Percentiles rank a stretch among this genome's conserved stretches.
These are phyloP conservation scores for Henningerozyma blattae DNA, from an alignment of 805 yeast species.

Conservation along the genomic window DNA sequence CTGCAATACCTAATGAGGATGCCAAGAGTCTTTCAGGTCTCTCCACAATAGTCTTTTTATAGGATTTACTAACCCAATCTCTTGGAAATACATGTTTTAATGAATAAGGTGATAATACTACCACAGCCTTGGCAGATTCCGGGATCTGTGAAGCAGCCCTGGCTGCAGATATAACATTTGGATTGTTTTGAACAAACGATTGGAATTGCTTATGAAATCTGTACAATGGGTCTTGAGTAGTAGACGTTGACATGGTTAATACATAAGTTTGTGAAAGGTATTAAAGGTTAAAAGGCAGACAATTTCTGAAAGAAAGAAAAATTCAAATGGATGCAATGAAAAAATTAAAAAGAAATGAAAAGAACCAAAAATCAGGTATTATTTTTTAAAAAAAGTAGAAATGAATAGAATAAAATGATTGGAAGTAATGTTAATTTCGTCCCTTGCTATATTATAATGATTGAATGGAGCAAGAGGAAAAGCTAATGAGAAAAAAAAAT, in stretches of 20 bases:
- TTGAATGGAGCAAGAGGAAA: too few relatives aligned
- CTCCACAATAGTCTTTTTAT: conserved; percentile 61
- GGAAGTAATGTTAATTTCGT: too few relatives aligned
- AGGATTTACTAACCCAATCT: conserved; percentile 61
- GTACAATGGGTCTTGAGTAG: conserved; percentile 21
- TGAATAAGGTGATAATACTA: conserved; percentile 58
- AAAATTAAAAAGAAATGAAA: background rate
- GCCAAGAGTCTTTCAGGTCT: conserved; percentile 74
- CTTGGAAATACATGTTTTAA: conserved; percentile 65
- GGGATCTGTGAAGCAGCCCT: conserved; percentile 24
- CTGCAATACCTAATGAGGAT: conserved; percentile 63
- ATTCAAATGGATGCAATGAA: background rate
- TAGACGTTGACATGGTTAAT: too few relatives aligned
- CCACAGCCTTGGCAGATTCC: conserved; percentile 38
- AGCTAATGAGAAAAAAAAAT: too few relatives aligned
- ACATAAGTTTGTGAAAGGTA: too few relatives aligned
- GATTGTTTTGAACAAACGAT: conserved; percentile 29
- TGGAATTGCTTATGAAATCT: conserved; percentile 33
- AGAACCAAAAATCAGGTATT: too few relatives aligned
- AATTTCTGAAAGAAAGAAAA: too few relatives aligned
- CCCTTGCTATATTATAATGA: too few relatives aligned
- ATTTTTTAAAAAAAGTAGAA: too few relatives aligned
- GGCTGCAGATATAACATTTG: conserved; percentile 26
- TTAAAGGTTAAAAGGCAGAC: too few relatives aligned
- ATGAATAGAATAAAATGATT: too few relatives aligned